phyloP scores from a whole-genome alignment of 2,329 filamentous ascomycete genomes.

The Aspergillus sp. region DNA sequence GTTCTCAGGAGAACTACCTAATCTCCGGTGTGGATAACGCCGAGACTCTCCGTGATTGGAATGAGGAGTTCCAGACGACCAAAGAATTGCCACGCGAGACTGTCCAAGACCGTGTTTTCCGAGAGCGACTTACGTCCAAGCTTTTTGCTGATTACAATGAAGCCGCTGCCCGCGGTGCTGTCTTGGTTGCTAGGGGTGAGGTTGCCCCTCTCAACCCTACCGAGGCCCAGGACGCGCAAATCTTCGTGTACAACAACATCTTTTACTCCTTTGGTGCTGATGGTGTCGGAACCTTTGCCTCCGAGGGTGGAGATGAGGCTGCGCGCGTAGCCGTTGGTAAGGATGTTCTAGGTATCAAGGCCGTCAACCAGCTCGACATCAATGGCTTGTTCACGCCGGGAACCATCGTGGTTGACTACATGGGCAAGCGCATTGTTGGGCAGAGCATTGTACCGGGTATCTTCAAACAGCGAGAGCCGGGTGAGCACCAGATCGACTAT shows the following conservation, averaged over 20 bases:
- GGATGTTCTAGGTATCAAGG: conserved; percentile 89
- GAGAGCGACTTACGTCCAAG: conserved; percentile 91
- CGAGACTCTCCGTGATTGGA: conserved; percentile 96
- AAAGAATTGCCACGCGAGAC: conserved; percentile 91
- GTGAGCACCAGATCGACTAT: conserved; percentile 98
- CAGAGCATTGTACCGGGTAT: conserved; percentile 99
- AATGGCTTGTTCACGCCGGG: conserved; percentile 92
- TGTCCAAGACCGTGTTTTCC: conserved; percentile 93
- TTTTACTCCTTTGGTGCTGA: conserved; percentile 99
- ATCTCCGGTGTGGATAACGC: conserved; percentile 90
- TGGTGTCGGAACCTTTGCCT: conserved; percentile 94
- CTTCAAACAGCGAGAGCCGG: conserved; percentile 96
- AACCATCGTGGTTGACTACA: conserved; percentile 94
- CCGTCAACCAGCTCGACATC: conserved; percentile 97
- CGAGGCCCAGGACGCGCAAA: conserved; percentile 89
- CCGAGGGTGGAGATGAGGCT: conserved; percentile 94
- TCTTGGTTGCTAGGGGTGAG: conserved; percentile 89
- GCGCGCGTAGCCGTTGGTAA: conserved; percentile 95
- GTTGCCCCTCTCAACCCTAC: conserved; percentile 94
- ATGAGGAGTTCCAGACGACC: conserved; percentile 97
- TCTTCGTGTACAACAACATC: conserved; percentile 99
- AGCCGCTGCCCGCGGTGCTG: conserved; percentile 86
- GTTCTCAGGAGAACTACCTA: conserved; percentile 90
- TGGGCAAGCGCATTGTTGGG: conserved; percentile 94
- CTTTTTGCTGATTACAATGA: conserved; percentile 98